phyloP scores from a whole-genome alignment of 23 red algal species.

The Porphyridium purpureum region DNA sequence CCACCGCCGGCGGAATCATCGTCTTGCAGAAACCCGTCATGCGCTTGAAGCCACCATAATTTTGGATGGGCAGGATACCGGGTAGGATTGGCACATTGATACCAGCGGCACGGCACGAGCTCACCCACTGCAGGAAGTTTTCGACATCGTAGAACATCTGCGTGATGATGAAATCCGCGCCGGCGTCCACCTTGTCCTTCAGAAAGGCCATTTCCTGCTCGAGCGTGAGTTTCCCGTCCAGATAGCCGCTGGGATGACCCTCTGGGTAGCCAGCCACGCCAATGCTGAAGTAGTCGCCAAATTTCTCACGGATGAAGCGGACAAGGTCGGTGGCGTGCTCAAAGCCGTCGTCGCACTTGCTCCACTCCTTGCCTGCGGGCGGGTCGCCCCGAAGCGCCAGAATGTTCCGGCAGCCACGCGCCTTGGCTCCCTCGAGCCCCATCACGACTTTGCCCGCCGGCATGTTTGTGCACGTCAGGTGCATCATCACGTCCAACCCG shows the following conservation, averaged over 20 bases:
- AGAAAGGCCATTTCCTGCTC: conserved; percentile 76
- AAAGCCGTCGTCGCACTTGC: conserved; percentile 78
- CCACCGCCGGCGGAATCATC: conserved; percentile 41
- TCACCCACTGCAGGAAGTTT: conserved; percentile 67
- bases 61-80: conserved; percentile 92
- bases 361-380: conserved; percentile 95
- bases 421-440: conserved; percentile 71
- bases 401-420: conserved; percentile 80
- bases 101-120: conserved; percentile 42
- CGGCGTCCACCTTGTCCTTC: conserved; percentile 86
- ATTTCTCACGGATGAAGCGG: conserved; percentile 62
- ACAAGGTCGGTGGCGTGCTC: conserved; percentile 91
- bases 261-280: conserved; percentile 95
- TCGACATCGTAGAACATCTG: conserved; percentile 99
- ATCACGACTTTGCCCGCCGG: conserved; percentile 62
- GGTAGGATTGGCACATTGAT: conserved; percentile 91
- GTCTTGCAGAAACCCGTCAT: conserved; percentile 99
- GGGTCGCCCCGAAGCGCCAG: conserved; percentile 93
- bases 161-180: conserved; percentile 94
- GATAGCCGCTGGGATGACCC: conserved; percentile 82
- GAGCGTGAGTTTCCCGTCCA: conserved; percentile 65
- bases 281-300: conserved; percentile 88
- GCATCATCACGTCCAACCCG: conserved; percentile 94
- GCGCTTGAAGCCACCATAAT: conserved; percentile 87
- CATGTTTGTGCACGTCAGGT: conserved; percentile 99